Evolutionary conservation across 2,329 filamentous ascomycete genomes (phyloP).

Genomic region (Trichoderma sp.): DNA sequence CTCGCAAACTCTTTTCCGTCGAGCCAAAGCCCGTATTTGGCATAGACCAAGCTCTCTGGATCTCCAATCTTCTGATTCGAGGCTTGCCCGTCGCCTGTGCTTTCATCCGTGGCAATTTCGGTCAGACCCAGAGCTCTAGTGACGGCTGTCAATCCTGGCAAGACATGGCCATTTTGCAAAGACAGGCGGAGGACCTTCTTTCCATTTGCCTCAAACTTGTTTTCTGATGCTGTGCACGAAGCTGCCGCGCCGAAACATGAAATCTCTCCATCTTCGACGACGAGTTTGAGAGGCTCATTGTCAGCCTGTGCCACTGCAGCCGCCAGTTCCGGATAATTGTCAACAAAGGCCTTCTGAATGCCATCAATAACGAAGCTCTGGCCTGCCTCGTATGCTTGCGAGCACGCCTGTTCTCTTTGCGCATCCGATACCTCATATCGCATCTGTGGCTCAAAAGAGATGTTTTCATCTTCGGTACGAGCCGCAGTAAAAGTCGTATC

Average conservation of each 20-base stretch:
- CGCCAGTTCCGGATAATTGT: constrained; percentile 26
- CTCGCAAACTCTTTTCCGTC: constrained; percentile 47
- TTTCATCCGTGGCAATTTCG: constrained; percentile 51
- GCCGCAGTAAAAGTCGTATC: constrained; percentile 21
- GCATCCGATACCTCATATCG: constrained; percentile 17
- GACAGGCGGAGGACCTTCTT: constrained; percentile 17
- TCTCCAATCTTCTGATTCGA: constrained; percentile 34
- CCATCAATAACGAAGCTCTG: constrained; percentile 26
- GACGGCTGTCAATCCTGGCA: constrained; percentile 55
- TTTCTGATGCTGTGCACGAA: constrained; percentile 6
- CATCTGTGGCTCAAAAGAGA: constrained; percentile 9
- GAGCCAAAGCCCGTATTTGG: constrained; percentile 48
- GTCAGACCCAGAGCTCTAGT: constrained; percentile 52
- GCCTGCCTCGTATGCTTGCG: constrained; percentile 31
- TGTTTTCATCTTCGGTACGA: background rate
- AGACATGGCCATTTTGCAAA: constrained; percentile 23
- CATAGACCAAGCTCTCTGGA: constrained; percentile 41
- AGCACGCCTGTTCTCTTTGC: constrained; percentile 32
- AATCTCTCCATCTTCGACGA: constrained; percentile 13
- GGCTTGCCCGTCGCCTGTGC: constrained; percentile 51
- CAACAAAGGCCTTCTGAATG: constrained; percentile 23
- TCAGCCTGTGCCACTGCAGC: background rate
- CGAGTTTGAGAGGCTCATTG: constrained; percentile 13
- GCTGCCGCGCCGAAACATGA: constrained; percentile 17
- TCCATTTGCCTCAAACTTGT: background rate